phyloP scores from a whole-genome alignment of 805 yeast genomes.

The Zygosaccharomyces pseudorouxii region DNA sequence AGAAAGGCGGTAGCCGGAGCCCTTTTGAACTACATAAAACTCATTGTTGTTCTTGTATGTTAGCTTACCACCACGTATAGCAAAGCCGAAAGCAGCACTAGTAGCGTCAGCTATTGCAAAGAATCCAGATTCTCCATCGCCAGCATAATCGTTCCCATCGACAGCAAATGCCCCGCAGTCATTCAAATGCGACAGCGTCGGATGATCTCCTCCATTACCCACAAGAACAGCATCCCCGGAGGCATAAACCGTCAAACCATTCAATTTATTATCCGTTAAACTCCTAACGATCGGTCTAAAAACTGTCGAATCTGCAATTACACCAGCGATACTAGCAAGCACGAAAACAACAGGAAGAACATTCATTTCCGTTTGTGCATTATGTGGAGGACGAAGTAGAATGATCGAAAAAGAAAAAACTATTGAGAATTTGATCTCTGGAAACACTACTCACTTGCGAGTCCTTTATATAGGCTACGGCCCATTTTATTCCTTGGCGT shows the following conservation, averaged over 20 bases:
- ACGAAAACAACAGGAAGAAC: background rate
- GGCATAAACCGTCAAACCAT: background rate
- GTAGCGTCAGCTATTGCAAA: conserved; percentile 21
- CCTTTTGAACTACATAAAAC: conserved; percentile 40
- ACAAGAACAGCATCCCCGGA: background rate
- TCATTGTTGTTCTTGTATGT: conserved; percentile 31
- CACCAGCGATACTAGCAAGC: conserved; percentile 1
- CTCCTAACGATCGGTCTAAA: background rate
- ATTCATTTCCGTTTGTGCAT: background rate
- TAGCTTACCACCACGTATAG: conserved; percentile 38
- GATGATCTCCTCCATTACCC: background rate
- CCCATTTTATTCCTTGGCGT: background rate
- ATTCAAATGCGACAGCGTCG: background rate
- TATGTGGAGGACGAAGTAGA: too few relatives aligned
- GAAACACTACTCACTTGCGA: too few relatives aligned
- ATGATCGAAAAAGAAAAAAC: too few relatives aligned
- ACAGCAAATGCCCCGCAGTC: background rate
- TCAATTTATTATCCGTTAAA: background rate
- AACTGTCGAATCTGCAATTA: conserved; percentile 1
- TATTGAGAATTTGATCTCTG: too few relatives aligned
- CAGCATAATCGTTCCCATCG: conserved; percentile 30
- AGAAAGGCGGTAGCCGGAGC: conserved; percentile 15
- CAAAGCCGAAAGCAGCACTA: conserved; percentile 36
- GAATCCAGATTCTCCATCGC: conserved; percentile 24
- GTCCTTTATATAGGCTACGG: too few relatives aligned